Base-by-base conservation (phyloP, 164 flowering plant genomes). In the Aristolochia californica region DNA sequence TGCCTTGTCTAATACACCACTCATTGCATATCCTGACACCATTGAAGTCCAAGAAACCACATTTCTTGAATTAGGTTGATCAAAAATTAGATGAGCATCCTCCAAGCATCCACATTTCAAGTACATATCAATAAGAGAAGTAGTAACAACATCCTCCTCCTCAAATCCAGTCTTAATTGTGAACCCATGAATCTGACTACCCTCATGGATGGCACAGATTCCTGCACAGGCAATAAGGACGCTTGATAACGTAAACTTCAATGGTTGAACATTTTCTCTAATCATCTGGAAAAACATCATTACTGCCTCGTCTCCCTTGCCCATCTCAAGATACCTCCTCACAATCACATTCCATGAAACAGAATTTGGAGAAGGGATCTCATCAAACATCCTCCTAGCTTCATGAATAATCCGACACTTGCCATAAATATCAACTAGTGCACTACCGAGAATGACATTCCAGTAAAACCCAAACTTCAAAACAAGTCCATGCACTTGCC, bases 271-370 rank as follows among this genome's bases (percentile, higher is more conserved):
- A 51, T 73, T 54, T 16, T 49, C 48, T 50, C 62, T 48, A 14
- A 80, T 54, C 78, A 73, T 74, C 51, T 70, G 56, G 40, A 62
- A 75, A 63, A 84, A 80, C 85, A 80, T 70, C 20, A 48, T 18
- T 40, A 78, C 53, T 4, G 83, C 81, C 40, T 70, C 76, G 45
- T 61, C 50, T 50, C 56, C 78, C n/a, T 75, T 60, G 23, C 80
- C 87, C 40, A 62, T 58, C 59, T 84, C 87, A 53, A 75, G 72
- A 59, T 78, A 80, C 73, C 82, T 44, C 66, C 82, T 78, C 10
- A 84, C 73, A 50, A 79, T 79, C 58, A 80, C 81, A 79, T 82
- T 82, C 84, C 83, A 84, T n/a, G 84, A 68, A 38, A 84, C 68
- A 16, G 55, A 70, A 77, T 77, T 82, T 10, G 82, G 82, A 26